Conservation (phyloP, 805 yeast species). For the Phaffomyces thermotolerans region DNA sequence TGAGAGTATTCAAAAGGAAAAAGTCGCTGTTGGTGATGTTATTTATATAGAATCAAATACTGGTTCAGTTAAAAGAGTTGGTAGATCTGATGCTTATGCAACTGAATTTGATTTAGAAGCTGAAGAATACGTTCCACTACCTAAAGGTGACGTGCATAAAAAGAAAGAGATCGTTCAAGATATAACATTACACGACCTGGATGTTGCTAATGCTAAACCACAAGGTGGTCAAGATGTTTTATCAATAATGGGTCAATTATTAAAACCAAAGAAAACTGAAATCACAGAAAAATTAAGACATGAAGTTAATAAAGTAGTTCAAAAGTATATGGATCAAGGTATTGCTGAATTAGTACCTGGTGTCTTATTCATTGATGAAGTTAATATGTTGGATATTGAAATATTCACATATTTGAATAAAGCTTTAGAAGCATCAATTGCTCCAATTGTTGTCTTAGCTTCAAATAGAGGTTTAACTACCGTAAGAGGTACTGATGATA, state of each 20-base stretch:
- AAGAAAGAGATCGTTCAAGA: conserved; percentile 98
- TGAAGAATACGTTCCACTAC: conserved; percentile 96
- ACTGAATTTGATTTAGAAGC: conserved; percentile 98
- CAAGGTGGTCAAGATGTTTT: conserved; percentile 95
- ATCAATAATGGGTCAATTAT: conserved; percentile 93
- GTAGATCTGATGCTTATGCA: conserved; percentile 97
- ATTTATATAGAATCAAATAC: conserved; percentile 96
- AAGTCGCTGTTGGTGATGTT: conserved; percentile 92
- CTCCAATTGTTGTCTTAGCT: conserved; percentile 93
- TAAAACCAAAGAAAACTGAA: conserved; percentile 94
- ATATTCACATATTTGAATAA: conserved; percentile 92
- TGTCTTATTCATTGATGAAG: conserved; percentile 95
- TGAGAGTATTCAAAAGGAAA: conserved; percentile 90
- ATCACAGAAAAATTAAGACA: conserved; percentile 90
- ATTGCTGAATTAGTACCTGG: conserved; percentile 98
- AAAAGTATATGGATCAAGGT: conserved; percentile 95
- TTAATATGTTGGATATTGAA: conserved; percentile 96
- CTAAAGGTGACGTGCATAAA: conserved; percentile 98
- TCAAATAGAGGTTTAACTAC: conserved; percentile 92
- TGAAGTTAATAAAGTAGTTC: conserved; percentile 93
- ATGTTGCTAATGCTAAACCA: conserved; percentile 93
- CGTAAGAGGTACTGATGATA: conserved; percentile 83
- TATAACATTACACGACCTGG: conserved; percentile 92
- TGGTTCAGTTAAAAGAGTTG: conserved; percentile 95
- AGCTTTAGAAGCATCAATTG: conserved; percentile 85